Conservation (phyloP, 129 eudicot genomes). For the Calendula officinalis region DNA sequence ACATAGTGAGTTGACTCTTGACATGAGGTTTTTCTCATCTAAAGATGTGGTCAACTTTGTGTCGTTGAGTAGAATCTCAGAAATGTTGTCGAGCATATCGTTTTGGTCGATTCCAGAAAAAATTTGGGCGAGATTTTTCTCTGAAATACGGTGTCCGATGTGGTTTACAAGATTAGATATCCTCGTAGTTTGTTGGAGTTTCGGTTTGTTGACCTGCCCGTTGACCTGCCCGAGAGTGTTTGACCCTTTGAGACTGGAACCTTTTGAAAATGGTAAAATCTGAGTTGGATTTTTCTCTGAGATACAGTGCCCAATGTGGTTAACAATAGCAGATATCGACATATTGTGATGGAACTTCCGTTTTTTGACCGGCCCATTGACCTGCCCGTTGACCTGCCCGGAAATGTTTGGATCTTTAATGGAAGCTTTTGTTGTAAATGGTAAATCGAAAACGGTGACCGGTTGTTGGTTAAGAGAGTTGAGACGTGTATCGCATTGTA, state of each 20-base stretch:
- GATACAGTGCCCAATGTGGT: slow-evolving; percentile 48
- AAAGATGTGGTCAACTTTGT: slow-evolving; percentile 27
- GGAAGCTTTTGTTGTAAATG: slow-evolving; percentile 39
- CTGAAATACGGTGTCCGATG: too few species aligned
- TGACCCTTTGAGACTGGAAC: too few species aligned
- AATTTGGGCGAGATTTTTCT: background rate
- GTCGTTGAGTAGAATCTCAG: slow-evolving; percentile 43
- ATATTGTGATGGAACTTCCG: slow-evolving; percentile 26
- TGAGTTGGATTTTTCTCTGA: slow-evolving; percentile 34
- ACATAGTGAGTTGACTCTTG: slow-evolving; percentile 57
- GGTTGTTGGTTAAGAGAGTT: slow-evolving; percentile 53
- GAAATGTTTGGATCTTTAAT: slow-evolving; percentile 10
- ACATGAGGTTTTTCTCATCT: slow-evolving; percentile 55
- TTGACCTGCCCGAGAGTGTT: too few species aligned
- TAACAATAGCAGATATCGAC: slow-evolving; percentile 15
- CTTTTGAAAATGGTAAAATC: slow-evolving; percentile 9
- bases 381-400: slow-evolving; percentile 8
- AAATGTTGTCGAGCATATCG: slow-evolving; percentile 43
- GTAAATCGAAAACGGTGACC: slow-evolving; percentile 30
- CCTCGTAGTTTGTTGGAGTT: too few species aligned
- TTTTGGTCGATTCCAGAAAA: slow-evolving; percentile 21
- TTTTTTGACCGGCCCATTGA: slow-evolving; percentile 27
- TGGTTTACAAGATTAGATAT: too few species aligned
- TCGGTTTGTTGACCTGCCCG: too few species aligned
- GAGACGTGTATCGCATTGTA: slow-evolving; percentile 73